Conservation (phyloP, 2,329 filamentous ascomycete genomes). For the Talaromyces funiculosus region DNA sequence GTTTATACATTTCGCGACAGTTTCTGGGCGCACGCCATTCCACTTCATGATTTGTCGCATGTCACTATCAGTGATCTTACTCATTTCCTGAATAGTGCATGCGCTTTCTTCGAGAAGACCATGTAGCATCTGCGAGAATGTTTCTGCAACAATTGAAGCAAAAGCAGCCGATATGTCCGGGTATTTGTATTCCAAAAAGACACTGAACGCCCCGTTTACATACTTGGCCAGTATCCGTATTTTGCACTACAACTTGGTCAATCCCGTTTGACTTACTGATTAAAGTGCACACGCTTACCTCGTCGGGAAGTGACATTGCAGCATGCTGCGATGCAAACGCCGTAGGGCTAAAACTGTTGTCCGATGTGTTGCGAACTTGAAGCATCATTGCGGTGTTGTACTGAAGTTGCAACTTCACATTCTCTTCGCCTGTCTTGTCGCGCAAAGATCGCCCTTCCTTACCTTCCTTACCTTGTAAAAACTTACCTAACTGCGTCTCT, state of each 20-base stretch:
- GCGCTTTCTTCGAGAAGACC: constrained; percentile 42
- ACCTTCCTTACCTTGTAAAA: constrained; percentile 18
- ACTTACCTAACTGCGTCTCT: constrained; percentile 22
- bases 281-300: constrained; percentile 21
- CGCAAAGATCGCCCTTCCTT: constrained; percentile 7
- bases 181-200: constrained; percentile 37
- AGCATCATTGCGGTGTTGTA: constrained; percentile 36
- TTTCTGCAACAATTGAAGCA: constrained; percentile 45
- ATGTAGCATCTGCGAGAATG: constrained; percentile 50
- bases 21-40: constrained; percentile 42
- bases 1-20: constrained; percentile 27
- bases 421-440: constrained; percentile 13
- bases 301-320: constrained; percentile 27
- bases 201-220: constrained; percentile 28
- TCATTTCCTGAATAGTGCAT: constrained; percentile 41
- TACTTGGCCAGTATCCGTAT: constrained; percentile 34
- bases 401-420: constrained; percentile 20
- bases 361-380: constrained; percentile 25
- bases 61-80: constrained; percentile 53
- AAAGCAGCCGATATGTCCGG: constrained; percentile 33
- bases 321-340: constrained; percentile 22
- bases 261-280: not conserved
- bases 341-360: constrained; percentile 15
- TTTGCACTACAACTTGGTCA: constrained; percentile 24
- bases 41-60: constrained; percentile 51